A percentile compares a stretch with the other conserved stretches of the same genome.
These are phyloP conservation scores for Sclerotinia borealis DNA, from an alignment of 2,329 filamentous ascomycete species.

Conservation along the genomic window DNA sequence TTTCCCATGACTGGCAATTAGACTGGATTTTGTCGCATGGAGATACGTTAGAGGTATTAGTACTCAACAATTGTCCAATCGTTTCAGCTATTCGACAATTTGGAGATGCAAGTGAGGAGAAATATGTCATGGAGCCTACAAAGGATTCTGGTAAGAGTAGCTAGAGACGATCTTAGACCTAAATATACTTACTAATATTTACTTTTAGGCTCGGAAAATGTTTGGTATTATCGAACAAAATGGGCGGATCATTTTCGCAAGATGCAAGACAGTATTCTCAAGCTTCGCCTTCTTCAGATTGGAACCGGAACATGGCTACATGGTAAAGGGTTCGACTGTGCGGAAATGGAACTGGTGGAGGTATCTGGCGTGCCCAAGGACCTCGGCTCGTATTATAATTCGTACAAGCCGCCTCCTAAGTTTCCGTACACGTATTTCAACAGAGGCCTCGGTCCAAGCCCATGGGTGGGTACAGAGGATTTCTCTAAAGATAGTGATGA, in stretches of 20 bases:
- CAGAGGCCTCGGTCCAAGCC: background rate
- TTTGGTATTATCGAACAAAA: background rate
- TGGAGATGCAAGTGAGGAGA: slow-evolving; percentile 2
- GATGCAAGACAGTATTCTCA: background rate
- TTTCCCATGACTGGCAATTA: slow-evolving; percentile 14
- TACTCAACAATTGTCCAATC: slow-evolving; percentile 2
- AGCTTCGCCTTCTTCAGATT: background rate
- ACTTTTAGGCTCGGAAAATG: background rate
- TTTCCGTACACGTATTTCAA: background rate
- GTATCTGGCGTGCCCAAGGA: background rate
- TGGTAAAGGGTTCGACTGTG: background rate
- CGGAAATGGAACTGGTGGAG: background rate
- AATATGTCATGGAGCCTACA: background rate
- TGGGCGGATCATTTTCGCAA: background rate
- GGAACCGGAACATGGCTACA: background rate
- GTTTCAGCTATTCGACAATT: background rate
- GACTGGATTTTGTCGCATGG: slow-evolving; percentile 15
- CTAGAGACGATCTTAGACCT: background rate
- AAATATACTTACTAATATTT: background rate
- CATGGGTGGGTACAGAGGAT: background rate
- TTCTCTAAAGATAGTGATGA: too few species aligned
- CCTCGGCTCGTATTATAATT: too few species aligned
- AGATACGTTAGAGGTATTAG: slow-evolving; percentile 4
- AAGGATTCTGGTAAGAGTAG: background rate
- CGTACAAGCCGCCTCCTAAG: too few species aligned